phyloP scores from a whole-genome alignment of 495 filamentous ascomycete genomes.

The Hypoxylon crocopeplum region DNA sequence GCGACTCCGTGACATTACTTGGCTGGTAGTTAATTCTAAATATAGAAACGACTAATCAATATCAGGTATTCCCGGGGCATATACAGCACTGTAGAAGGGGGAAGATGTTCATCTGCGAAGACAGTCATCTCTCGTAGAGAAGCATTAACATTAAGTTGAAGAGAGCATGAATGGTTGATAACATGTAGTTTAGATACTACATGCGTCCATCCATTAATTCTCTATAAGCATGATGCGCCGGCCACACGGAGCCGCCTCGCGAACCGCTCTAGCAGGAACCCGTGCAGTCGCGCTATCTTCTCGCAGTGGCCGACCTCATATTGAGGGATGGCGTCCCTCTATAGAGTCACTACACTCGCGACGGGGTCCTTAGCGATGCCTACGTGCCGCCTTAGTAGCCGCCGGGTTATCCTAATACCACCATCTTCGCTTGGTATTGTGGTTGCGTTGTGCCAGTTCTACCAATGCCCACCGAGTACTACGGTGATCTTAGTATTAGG shows the following conservation, averaged over 20 bases:
- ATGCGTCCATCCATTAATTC: too few species aligned
- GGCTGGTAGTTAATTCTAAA: too few species aligned
- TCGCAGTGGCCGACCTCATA: constrained; percentile 75
- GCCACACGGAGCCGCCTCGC: constrained; percentile 70
- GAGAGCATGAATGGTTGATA: too few species aligned
- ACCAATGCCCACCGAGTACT: constrained; percentile 92
- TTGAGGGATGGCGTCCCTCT: constrained; percentile 83
- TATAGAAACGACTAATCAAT: too few species aligned
- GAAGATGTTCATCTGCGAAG: too few species aligned
- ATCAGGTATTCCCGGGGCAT: too few species aligned
- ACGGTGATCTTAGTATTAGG: constrained; percentile 84
- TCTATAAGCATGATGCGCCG: constrained; percentile 80
- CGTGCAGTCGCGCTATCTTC: constrained; percentile 63
- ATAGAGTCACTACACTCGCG: constrained; percentile 58
- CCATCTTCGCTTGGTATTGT: constrained; percentile 64
- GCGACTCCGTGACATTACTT: too few species aligned
- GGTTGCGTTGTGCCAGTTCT: constrained; percentile 59
- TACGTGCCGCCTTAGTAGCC: constrained; percentile 73
- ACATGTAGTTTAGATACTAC: too few species aligned
- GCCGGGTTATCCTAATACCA: constrained; percentile 70
- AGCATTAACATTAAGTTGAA: too few species aligned
- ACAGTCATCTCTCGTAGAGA: too few species aligned
- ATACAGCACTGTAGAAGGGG: too few species aligned
- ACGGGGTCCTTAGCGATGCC: constrained; percentile 58
- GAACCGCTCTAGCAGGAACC: constrained; percentile 61